Evolutionary conservation across 805 yeast species (phyloP).

Genomic region (Lachancea waltii): DNA sequence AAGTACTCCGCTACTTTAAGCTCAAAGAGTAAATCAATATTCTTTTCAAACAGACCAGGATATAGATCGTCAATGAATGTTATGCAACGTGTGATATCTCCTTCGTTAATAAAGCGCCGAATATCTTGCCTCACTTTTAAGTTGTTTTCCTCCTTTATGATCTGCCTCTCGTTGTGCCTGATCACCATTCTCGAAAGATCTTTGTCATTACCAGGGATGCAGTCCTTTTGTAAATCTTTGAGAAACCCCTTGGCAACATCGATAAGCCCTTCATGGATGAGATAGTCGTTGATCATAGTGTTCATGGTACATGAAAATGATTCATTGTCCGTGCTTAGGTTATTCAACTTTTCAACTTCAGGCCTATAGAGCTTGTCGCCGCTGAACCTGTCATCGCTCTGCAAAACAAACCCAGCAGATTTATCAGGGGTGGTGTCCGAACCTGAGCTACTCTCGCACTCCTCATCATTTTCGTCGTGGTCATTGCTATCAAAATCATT

Average conservation of each 20-base stretch:
- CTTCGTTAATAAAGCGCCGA: constrained; percentile 37
- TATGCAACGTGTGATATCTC: constrained; percentile 41
- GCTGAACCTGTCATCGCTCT: constrained; percentile 18
- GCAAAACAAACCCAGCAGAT: constrained; percentile 14
- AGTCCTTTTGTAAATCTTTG: constrained; percentile 37
- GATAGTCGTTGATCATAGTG: constrained; percentile 36
- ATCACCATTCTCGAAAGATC: constrained; percentile 18
- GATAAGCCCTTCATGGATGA: constrained; percentile 52
- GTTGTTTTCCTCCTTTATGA: constrained; percentile 32
- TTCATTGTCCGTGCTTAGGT: constrained; percentile 21
- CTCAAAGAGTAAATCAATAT: constrained; percentile 26
- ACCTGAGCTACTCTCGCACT: constrained; percentile 1
- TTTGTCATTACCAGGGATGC: constrained; percentile 13
- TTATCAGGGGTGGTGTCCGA: too few relatives aligned
- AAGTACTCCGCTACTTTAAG: constrained; percentile 25
- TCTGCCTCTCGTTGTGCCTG: constrained; percentile 28
- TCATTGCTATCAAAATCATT: constrained; percentile 9
- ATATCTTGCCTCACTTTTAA: constrained; percentile 41
- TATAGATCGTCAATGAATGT: constrained; percentile 30
- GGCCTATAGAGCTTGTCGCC: constrained; percentile 23
- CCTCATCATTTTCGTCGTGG: constrained; percentile 20
- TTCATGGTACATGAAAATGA: constrained; percentile 27
- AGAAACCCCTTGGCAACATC: constrained; percentile 48
- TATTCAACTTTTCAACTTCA: constrained; percentile 17
- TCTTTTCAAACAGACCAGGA: constrained; percentile 21